phyloP scores from a whole-genome alignment of 352 stramenopile genomes.

The Phytophthora brassicae region DNA sequence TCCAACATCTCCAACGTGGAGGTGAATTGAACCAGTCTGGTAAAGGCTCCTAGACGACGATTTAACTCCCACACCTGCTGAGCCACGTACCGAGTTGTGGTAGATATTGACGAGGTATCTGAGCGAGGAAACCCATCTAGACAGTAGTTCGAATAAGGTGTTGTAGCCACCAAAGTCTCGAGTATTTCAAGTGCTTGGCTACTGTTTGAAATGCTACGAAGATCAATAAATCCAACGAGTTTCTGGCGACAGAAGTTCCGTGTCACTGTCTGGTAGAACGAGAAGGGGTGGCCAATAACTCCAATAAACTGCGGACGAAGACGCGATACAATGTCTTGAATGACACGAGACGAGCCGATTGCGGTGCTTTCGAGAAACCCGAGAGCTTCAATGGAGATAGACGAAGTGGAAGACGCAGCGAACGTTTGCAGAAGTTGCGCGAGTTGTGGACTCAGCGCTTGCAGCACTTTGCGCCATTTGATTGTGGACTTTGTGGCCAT shows the following conservation, averaged over 20 bases:
- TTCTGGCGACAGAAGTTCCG: conserved; percentile 24
- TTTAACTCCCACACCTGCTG: conserved; percentile 55
- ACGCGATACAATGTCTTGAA: conserved; percentile 18
- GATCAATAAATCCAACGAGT: conserved; percentile 35
- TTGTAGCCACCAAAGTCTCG: conserved; percentile 23
- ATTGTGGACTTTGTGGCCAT: conserved; percentile 18
- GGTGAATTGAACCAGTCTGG: conserved; percentile 39
- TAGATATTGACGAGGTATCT: conserved; percentile 3
- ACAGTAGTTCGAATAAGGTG: conserved; percentile 27
- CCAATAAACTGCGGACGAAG: conserved; percentile 36
- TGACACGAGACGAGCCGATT: conserved; percentile 8
- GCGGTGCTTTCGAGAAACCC: conserved; percentile 28
- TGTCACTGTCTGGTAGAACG: conserved; percentile 45
- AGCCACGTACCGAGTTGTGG: conserved; percentile 40
- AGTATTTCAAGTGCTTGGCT: conserved; percentile 29
- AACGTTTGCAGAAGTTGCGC: conserved; percentile 37
- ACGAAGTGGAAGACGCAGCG: conserved; percentile 11
- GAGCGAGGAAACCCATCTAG: conserved; percentile 50
- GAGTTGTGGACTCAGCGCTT: conserved; percentile 35
- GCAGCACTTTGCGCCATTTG: conserved; percentile 23
- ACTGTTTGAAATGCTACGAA: conserved; percentile 15
- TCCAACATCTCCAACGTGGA: conserved; percentile 46
- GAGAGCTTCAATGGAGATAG: conserved; percentile 22
- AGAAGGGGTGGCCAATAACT: conserved; percentile 44
- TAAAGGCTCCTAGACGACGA: conserved; percentile 23